A percentile compares a stretch with the other conserved stretches of the same genome.
phyloP scores from a whole-genome alignment of 345 rosid genomes.

The Triadica sebifera region DNA sequence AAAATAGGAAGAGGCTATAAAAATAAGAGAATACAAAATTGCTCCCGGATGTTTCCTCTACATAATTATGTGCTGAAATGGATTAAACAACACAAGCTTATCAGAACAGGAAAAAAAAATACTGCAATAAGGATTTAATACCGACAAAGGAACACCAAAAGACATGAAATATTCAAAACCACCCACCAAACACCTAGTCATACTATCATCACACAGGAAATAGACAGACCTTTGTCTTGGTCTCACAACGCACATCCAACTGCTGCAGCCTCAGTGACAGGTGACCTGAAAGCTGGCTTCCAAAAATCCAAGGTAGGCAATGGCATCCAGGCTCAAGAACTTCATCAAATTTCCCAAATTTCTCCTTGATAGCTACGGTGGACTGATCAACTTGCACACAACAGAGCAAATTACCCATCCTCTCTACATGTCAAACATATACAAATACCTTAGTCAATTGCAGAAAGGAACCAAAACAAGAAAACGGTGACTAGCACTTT shows the following conservation, averaged over 20 bases:
- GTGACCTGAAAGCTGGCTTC: conserved; percentile 37
- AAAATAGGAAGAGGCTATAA: background rate
- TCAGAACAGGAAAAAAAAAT: background rate
- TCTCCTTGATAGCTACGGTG: conserved; percentile 35
- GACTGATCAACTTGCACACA: conserved; percentile 44
- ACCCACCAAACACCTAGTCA: background rate
- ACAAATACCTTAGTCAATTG: background rate
- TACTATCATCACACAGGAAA: background rate
- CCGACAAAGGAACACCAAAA: background rate
- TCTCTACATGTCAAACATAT: conserved; percentile 16
- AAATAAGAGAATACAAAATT: background rate
- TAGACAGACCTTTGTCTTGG: conserved; percentile 39
- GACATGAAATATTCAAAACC: background rate
- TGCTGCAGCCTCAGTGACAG: conserved; percentile 44
- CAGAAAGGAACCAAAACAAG: background rate
- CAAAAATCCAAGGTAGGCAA: conserved; percentile 43
- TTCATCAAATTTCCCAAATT: conserved; percentile 40
- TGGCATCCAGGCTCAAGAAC: conserved; percentile 49
- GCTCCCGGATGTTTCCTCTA: background rate
- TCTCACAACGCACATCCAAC: conserved; percentile 44
- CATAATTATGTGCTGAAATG: background rate
- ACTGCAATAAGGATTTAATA: background rate
- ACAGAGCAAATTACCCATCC: conserved; percentile 39
- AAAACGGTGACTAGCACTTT: background rate
- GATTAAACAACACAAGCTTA: background rate